A percentile compares a stretch with the other conserved stretches of the same genome.
Conservation (phyloP, 176 grass and related monocot genomes). For the Aegilops bicornis region DNA sequence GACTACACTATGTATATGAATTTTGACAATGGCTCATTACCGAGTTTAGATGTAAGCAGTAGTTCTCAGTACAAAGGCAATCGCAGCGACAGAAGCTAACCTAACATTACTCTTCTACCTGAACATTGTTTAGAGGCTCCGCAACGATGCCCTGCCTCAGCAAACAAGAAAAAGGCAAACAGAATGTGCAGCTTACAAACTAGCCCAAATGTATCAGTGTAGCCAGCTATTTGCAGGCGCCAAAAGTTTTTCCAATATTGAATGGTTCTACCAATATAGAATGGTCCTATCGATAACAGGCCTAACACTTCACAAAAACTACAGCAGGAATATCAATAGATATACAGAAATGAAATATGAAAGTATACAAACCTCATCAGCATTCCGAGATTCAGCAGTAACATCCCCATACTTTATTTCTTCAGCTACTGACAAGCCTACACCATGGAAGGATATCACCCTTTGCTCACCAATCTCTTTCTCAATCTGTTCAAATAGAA, state of each 20-base stretch:
- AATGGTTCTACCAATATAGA: background rate
- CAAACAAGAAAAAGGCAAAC: background rate
- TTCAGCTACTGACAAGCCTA: constrained; percentile 76
- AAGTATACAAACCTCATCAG: constrained; percentile 63
- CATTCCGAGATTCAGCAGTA: constrained; percentile 45
- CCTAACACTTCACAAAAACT: constrained; percentile 17
- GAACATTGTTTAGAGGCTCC: background rate
- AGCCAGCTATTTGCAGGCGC: constrained; percentile 6
- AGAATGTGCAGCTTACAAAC: background rate
- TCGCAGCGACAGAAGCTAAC: background rate
- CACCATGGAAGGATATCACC: constrained; percentile 85
- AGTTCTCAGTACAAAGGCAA: constrained; percentile 7
- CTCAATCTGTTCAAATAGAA: constrained; percentile 63
- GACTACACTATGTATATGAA: background rate
- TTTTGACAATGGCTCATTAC: background rate
- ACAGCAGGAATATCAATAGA: background rate
- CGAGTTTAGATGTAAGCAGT: background rate
- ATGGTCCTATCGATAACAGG: constrained; percentile 1
- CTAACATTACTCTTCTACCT: background rate
- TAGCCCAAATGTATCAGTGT: background rate
- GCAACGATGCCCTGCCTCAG: background rate
- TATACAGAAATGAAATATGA: constrained; percentile 20
- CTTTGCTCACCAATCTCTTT: constrained; percentile 97
- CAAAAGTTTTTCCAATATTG: background rate
- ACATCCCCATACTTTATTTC: constrained; percentile 70